These are phyloP conservation scores for Scheffersomyces lignosus DNA, from an alignment of 805 yeast genomes.

Conservation along the genomic window DNA sequence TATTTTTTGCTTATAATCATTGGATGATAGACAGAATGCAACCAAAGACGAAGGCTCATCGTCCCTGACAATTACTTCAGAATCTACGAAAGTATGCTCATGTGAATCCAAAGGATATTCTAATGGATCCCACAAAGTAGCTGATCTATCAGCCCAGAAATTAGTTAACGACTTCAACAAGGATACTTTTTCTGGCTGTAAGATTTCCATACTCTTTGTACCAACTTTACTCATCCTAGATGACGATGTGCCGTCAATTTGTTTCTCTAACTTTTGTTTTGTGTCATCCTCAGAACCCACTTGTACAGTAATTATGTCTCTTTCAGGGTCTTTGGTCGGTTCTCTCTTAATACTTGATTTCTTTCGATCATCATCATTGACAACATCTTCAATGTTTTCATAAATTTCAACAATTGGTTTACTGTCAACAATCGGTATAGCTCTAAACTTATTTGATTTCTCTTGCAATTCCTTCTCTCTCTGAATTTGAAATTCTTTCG, in stretches of 20 bases:
- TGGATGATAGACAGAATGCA: constrained; percentile 86
- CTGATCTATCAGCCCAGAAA: constrained; percentile 97
- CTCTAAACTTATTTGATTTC: constrained; percentile 63
- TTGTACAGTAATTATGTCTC: constrained; percentile 6
- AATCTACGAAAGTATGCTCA: constrained; percentile 92
- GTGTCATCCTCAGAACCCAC: no score
- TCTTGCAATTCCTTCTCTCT: constrained; percentile 71
- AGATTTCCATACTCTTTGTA: constrained; percentile 24
- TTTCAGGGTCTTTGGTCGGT: constrained; percentile 1
- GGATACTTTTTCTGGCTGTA: constrained; percentile 66
- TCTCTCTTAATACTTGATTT: constrained; percentile 1
- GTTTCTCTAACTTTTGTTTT: constrained; percentile 2
- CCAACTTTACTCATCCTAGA: not conserved
- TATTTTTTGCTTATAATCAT: constrained; percentile 74
- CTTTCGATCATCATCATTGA: constrained; percentile 42
- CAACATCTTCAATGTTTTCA: constrained; percentile 85
- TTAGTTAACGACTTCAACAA: constrained; percentile 79
- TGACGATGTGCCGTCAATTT: not conserved
- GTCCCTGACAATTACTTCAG: constrained; percentile 90
- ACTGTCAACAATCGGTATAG: constrained; percentile 69
- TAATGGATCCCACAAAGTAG: constrained; percentile 91
- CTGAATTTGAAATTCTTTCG: constrained; percentile 83
- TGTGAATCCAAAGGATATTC: constrained; percentile 76
- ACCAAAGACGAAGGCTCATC: constrained; percentile 95
- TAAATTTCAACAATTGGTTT: constrained; percentile 91